Evolutionary conservation across 2,329 filamentous ascomycete species (phyloP), one percentile per base, ranked within the genome.

Genomic region (Pseudogymnoascus sp.): DNA sequence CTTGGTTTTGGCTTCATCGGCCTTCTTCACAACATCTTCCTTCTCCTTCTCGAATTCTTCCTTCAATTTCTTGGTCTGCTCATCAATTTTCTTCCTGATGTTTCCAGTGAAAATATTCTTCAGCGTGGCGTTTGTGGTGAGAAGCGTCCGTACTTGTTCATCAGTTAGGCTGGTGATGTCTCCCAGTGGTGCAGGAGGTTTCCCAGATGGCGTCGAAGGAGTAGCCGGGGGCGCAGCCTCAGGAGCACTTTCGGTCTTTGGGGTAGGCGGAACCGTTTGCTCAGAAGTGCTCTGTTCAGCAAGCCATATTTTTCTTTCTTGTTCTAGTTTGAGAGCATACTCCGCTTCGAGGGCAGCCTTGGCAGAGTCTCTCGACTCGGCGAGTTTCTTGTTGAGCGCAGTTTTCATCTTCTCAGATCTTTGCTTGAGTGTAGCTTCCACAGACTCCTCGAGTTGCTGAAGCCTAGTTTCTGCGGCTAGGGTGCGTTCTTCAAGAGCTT

Each of bases 371-470:
- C 76, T 80, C 10, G 79, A 75, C 60, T 86, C 83, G 7, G 73
- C 75, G 14, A 96, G 79, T 72, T 89, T 91, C 71, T 84, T 86
- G 69, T 86, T 88, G 60, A 91, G 76, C 1, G 82, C 76, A 21
- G 83, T 80, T 70, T 86, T 88, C 87, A 91, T 89, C 72, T 83
- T 83, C 47, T 90, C 84, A 1, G 86, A 86, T 50, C 86, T 82
- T 61, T 81, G 78, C 69, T 89, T 89, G 64, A 90, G 79, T 10
- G 82, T 85, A 37, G 76, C 77, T 63, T 84, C 79, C 53, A 86
- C 81, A 62, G 79, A 81, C 31, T 84, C 82, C 70, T 93, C 89
- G 14, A 88, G 78, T 59, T 70, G 64, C 2, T 81, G 79, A 7
- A 88, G 84, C 71, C 81, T 84, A 29, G 83, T 79, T 72, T 89